phyloP scores from a whole-genome alignment of 176 grass and related monocot genomes.

The Paspalum notatum region DNA sequence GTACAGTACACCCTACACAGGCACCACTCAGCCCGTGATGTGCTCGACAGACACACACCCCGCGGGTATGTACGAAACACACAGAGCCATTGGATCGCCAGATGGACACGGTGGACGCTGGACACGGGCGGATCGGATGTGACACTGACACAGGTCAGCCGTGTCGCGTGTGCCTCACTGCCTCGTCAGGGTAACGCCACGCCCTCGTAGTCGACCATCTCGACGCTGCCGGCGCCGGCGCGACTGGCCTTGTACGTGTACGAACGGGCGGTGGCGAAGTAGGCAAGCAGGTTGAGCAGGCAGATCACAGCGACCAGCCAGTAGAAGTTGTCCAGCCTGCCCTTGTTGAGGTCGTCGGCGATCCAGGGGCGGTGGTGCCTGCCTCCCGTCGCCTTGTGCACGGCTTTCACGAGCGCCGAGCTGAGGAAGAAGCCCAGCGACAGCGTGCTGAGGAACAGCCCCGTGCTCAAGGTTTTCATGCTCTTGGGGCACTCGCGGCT shows the following conservation, averaged over 20 bases:
- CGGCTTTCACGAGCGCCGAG: slow-evolving; percentile 66
- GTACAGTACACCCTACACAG: too few species aligned
- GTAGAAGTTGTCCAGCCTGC: slow-evolving; percentile 91
- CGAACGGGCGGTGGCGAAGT: slow-evolving; percentile 66
- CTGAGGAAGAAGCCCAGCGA: slow-evolving; percentile 92
- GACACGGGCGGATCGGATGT: too few species aligned
- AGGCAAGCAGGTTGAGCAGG: slow-evolving; percentile 57
- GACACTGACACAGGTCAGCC: too few species aligned
- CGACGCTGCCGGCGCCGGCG: slow-evolving; percentile 40
- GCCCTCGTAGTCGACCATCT: slow-evolving; percentile 54
- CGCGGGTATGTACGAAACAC: too few species aligned
- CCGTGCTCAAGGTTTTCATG: slow-evolving; percentile 99
- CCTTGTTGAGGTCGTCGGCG: slow-evolving; percentile 76
- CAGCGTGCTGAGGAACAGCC: slow-evolving; percentile 87
- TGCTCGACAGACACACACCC: too few species aligned
- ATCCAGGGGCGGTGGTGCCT: slow-evolving; percentile 58
- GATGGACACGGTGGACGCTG: too few species aligned
- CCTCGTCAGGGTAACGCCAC: slow-evolving; percentile 43
- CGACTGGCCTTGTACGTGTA: slow-evolving; percentile 79
- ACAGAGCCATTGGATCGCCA: too few species aligned
- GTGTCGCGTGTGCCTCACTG: too few species aligned
- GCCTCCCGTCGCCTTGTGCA: slow-evolving; percentile 63
- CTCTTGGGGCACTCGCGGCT: slow-evolving; percentile 90
- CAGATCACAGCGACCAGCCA: slow-evolving; percentile 77
- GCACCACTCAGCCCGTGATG: too few species aligned